Conservation (phyloP, 2,329 filamentous ascomycete genomes). For the Alternaria gaisen region DNA sequence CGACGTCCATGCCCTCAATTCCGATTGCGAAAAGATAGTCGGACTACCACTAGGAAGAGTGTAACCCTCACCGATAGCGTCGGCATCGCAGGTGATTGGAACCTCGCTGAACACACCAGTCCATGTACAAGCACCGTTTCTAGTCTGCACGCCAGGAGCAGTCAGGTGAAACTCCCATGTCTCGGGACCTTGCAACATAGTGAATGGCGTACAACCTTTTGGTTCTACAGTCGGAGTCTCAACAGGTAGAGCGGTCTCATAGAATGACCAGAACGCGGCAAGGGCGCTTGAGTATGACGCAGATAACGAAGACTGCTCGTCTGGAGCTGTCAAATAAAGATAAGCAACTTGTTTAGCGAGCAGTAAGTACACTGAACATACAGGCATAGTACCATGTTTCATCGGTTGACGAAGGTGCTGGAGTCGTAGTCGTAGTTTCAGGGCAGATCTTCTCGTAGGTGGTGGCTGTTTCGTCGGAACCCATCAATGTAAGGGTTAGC, state of each 20-base stretch:
- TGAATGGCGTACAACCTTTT: not conserved
- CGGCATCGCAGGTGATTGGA: slow-evolving; percentile 11
- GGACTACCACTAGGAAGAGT: not conserved
- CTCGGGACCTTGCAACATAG: slow-evolving; percentile 14
- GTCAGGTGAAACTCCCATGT: slow-evolving; percentile 12
- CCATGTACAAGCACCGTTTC: slow-evolving; percentile 14
- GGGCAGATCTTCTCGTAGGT: slow-evolving; percentile 12
- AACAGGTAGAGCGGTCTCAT: too few species aligned
- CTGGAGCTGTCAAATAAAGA: not conserved
- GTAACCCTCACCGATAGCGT: not conserved
- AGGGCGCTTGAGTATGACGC: not conserved
- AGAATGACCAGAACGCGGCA: too few species aligned
- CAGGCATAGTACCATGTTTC: too few species aligned
- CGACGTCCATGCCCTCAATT: not conserved
- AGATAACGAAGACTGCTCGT: not conserved
- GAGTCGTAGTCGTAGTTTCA: not conserved
- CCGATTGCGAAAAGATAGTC: not conserved
- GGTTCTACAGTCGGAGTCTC: too few species aligned
- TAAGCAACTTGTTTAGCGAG: not conserved
- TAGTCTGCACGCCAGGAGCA: not conserved
- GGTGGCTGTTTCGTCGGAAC: slow-evolving; percentile 14
- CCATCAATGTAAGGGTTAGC: slow-evolving; percentile 2
- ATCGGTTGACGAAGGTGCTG: not conserved
- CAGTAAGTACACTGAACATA: accelerated
- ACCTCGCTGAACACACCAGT: slow-evolving; percentile 12